phyloP scores from a whole-genome alignment of 805 yeast genomes.

The Metschnikowia lunata region DNA sequence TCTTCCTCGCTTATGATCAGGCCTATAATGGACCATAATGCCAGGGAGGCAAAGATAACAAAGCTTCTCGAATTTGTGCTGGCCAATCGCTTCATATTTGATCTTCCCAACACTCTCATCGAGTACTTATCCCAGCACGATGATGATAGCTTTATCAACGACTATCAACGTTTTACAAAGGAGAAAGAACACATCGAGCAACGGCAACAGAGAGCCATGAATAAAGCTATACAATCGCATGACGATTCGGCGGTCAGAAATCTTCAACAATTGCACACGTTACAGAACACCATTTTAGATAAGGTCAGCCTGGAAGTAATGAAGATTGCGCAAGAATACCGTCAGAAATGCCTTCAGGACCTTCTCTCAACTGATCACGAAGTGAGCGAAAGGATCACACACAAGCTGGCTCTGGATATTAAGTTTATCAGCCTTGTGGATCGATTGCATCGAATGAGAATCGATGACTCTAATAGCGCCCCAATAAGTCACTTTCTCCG shows the following conservation, averaged over 20 bases:
- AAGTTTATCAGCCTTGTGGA: constrained; percentile 38
- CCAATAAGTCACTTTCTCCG: constrained; percentile 35
- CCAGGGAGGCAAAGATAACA: constrained; percentile 30
- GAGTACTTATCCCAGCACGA: constrained; percentile 25
- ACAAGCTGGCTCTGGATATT: constrained; percentile 20
- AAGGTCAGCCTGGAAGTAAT: constrained; percentile 32
- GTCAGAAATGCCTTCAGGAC: constrained; percentile 33
- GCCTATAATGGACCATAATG: constrained; percentile 38
- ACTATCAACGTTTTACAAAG: constrained; percentile 27
- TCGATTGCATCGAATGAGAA: constrained; percentile 32
- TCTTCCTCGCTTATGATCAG: constrained; percentile 36
- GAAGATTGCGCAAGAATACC: constrained; percentile 30
- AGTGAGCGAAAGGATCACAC: constrained; percentile 10
- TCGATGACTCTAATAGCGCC: constrained; percentile 18
- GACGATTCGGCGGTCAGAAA: constrained; percentile 8
- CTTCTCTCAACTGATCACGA: constrained; percentile 38
- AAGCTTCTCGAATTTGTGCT: constrained; percentile 34
- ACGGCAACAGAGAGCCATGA: constrained; percentile 10
- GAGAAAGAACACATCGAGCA: constrained; percentile 21
- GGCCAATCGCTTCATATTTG: constrained; percentile 30
- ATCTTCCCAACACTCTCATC: constrained; percentile 32
- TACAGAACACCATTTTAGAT: constrained; percentile 27
- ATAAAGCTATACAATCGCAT: constrained; percentile 4
- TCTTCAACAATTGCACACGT: constrained; percentile 23
- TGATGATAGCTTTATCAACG: constrained; percentile 35